Conservation (phyloP, 2,329 filamentous ascomycete species). For the Penicillium sp. region DNA sequence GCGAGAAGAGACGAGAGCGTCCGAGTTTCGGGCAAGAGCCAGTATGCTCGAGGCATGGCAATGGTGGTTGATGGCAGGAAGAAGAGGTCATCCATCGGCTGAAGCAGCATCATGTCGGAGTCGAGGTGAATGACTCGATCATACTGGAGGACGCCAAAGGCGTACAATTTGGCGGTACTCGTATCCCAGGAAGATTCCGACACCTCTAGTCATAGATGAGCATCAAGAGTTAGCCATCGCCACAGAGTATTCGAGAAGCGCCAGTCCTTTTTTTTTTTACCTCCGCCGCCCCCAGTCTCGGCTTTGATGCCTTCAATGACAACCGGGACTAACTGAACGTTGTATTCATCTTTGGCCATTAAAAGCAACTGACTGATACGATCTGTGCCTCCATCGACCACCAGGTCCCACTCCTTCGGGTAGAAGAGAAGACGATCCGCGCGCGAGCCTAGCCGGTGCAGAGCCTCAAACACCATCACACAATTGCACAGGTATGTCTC, state of each 20-base stretch:
- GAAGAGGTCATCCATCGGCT: slow-evolving; percentile 65
- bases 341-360: slow-evolving; percentile 45
- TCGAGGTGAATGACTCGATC: slow-evolving; percentile 53
- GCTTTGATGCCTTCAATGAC: slow-evolving; percentile 32
- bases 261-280: neutral
- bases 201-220: slow-evolving; percentile 7
- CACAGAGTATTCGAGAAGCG: too few species aligned
- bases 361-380: slow-evolving; percentile 43
- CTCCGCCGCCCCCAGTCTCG: slow-evolving; percentile 19
- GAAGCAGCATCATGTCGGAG: slow-evolving; percentile 58
- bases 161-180: slow-evolving; percentile 62
- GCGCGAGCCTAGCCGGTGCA: slow-evolving; percentile 35
- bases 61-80: slow-evolving; percentile 55
- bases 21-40: slow-evolving; percentile 52
- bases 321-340: slow-evolving; percentile 46
- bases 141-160: slow-evolving; percentile 63
- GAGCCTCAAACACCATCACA: slow-evolving; percentile 38
- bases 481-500: slow-evolving; percentile 40
- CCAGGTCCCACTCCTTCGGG: slow-evolving; percentile 36
- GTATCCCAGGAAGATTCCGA: slow-evolving; percentile 53
- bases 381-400: slow-evolving; percentile 24
- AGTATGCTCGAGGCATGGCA: slow-evolving; percentile 67
- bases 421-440: slow-evolving; percentile 40
- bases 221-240: neutral
- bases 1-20: slow-evolving; percentile 57